Conservation (phyloP, 768 basidiomycete genomes). For the Tubosaeta sp. region DNA sequence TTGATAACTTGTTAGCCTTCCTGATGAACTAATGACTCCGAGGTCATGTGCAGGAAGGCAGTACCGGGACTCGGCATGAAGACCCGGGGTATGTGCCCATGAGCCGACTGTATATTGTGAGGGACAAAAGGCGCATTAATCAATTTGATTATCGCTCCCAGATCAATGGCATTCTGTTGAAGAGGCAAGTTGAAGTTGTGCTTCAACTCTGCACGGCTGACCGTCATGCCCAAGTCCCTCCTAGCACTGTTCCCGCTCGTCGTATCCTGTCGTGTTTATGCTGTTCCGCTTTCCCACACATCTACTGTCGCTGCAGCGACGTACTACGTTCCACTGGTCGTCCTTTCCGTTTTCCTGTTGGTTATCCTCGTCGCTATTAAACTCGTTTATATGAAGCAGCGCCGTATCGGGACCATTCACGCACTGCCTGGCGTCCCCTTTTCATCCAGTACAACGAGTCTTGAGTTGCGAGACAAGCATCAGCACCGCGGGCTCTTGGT, state of each 20-base stretch:
- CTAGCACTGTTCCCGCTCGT: not conserved
- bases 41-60: no score
- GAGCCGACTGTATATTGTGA: no score
- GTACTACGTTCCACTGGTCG: slow-evolving; percentile 13
- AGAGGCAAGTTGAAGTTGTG: slow-evolving; percentile 6
- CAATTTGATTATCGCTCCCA: not conserved
- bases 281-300: slow-evolving; percentile 10
- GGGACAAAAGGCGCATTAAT: not conserved
- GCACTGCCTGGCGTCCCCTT: not conserved
- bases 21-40: no score
- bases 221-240: slow-evolving; percentile 5
- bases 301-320: not conserved
- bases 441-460: slow-evolving; percentile 1
- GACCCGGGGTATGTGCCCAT: no score
- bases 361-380: slow-evolving; percentile 23
- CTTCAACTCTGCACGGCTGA: not conserved
- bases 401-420: slow-evolving; percentile 27
- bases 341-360: slow-evolving; percentile 13
- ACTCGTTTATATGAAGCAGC: slow-evolving; percentile 25
- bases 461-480: slow-evolving; percentile 7
- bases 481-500: slow-evolving; percentile 17
- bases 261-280: slow-evolving; percentile 4
- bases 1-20: no score
- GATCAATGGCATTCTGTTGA: slow-evolving; percentile 17
- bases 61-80: no score